phyloP scores from a whole-genome alignment of 192 early-diverging fungal genomes.

The Coemansia sp. region DNA sequence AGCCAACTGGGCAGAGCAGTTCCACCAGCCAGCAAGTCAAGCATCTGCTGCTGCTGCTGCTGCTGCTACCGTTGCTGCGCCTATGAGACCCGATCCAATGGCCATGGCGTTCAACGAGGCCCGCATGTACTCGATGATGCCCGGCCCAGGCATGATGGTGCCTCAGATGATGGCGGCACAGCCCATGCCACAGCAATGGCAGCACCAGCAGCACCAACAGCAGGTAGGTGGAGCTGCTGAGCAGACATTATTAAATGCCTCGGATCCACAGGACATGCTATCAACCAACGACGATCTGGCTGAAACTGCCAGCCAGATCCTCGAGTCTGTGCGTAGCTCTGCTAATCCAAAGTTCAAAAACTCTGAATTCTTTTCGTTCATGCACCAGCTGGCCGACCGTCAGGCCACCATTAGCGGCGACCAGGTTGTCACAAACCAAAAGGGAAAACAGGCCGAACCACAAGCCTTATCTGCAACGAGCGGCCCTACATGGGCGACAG shows the following conservation, averaged over 20 bases:
- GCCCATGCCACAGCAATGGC: conserved; percentile 25
- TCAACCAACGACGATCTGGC: conserved; percentile 67
- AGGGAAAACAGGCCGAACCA: conserved; percentile 43
- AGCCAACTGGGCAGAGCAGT: conserved; percentile 57
- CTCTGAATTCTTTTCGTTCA: conserved; percentile 90
- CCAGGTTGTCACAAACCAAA: conserved; percentile 63
- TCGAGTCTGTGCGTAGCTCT: conserved; percentile 72
- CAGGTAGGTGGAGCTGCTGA: conserved; percentile 41
- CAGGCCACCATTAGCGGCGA: conserved; percentile 88
- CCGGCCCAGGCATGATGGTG: conserved; percentile 38
- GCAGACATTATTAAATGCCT: conserved; percentile 33
- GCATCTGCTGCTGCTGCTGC: conserved; percentile 9
- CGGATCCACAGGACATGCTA: conserved; percentile 27
- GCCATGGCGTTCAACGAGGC: conserved; percentile 73
- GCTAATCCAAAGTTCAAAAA: conserved; percentile 92
- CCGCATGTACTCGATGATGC: conserved; percentile 50
- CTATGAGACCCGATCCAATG: conserved; percentile 35
- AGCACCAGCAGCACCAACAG: conserved; percentile 28
- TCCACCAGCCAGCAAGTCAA: conserved; percentile 46
- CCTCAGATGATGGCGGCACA: conserved; percentile 24
- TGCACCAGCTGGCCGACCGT: conserved; percentile 88
- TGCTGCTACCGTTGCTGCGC: conserved; percentile 12
- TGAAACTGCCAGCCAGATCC: conserved; percentile 77
- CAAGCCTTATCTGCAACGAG: conserved; percentile 23
- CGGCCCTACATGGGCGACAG: conserved; percentile 69